A percentile compares a stretch with the other conserved stretches of the same genome.
Evolutionary conservation across 2,329 filamentous ascomycete species (phyloP).

Genomic region (Diaporthe velutina): DNA sequence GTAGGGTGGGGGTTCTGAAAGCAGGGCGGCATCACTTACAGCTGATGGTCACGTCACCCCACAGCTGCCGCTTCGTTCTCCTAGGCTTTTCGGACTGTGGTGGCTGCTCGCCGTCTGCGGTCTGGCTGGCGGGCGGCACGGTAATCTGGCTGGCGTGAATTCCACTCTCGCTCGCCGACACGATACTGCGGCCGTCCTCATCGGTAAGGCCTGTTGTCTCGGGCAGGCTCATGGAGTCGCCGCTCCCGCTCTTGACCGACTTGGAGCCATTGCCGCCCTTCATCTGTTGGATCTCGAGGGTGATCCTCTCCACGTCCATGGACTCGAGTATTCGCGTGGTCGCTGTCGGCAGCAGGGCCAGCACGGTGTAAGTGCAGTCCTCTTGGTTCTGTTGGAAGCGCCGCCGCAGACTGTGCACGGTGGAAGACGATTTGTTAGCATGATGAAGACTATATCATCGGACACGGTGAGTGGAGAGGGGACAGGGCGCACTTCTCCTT

Average conservation of each 20-base stretch:
- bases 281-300: slow-evolving; percentile 93
- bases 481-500: slow-evolving; percentile 85
- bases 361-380: slow-evolving; percentile 97
- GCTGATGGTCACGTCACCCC: slow-evolving; percentile 97
- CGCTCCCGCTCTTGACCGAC: slow-evolving; percentile 55
- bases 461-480: neutral
- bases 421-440: neutral
- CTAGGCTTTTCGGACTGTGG: slow-evolving; percentile 63
- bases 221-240: slow-evolving; percentile 71
- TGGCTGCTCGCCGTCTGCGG: slow-evolving; percentile 44
- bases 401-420: slow-evolving; percentile 81
- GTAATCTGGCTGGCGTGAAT: slow-evolving; percentile 84
- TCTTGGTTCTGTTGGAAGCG: slow-evolving; percentile 99
- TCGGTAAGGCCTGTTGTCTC: slow-evolving; percentile 80
- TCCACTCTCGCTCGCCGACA: slow-evolving; percentile 84
- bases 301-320: slow-evolving; percentile 92
- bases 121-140: slow-evolving; percentile 64
- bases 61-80: slow-evolving; percentile 92
- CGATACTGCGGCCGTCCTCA: slow-evolving; percentile 84
- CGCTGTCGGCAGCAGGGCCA: slow-evolving; percentile 93
- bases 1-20: neutral
- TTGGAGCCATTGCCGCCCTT: slow-evolving; percentile 72
- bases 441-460: neutral
- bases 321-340: slow-evolving; percentile 89
- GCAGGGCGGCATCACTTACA: slow-evolving; percentile 67